phyloP scores from a whole-genome alignment of 2,329 filamentous ascomycete genomes.

The Clonostachys rhizophaga region DNA sequence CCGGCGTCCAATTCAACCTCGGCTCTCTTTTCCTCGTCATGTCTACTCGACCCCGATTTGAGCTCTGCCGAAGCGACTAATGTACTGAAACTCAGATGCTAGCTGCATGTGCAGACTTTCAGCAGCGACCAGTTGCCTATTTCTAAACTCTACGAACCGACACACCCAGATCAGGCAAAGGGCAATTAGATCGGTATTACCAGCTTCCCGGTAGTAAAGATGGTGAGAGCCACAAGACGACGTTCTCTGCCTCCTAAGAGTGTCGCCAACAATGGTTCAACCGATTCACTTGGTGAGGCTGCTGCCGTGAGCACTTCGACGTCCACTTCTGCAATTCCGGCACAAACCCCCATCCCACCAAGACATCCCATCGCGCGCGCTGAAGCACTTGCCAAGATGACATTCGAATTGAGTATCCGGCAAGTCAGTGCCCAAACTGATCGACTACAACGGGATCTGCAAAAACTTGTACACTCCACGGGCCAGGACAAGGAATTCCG shows the following conservation, averaged over 20 bases:
- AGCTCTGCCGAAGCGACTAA: too few relatives aligned
- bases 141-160: too few relatives aligned
- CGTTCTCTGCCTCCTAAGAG: not conserved
- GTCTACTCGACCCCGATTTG: too few relatives aligned
- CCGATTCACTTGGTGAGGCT: not conserved
- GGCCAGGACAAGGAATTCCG: constrained; percentile 19
- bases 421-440: constrained; percentile 16
- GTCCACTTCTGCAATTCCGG: not conserved
- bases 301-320: not conserved
- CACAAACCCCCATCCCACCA: not conserved
- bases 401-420: constrained; percentile 26
- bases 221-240: not conserved
- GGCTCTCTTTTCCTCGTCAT: too few relatives aligned
- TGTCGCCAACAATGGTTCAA: constrained; percentile 3
- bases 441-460: constrained; percentile 20
- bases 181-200: too few relatives aligned
- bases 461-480: constrained; percentile 14
- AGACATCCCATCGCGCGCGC: constrained; percentile 14
- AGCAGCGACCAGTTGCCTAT: too few relatives aligned
- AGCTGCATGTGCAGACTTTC: too few relatives aligned
- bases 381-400: constrained; percentile 27
- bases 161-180: too few relatives aligned
- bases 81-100: too few relatives aligned
- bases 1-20: too few relatives aligned
- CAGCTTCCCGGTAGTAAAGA: not conserved